Evolutionary conservation across 108 stramenopile genomes (phyloP).

Genomic region (Cyclostephanos tholiformis): DNA sequence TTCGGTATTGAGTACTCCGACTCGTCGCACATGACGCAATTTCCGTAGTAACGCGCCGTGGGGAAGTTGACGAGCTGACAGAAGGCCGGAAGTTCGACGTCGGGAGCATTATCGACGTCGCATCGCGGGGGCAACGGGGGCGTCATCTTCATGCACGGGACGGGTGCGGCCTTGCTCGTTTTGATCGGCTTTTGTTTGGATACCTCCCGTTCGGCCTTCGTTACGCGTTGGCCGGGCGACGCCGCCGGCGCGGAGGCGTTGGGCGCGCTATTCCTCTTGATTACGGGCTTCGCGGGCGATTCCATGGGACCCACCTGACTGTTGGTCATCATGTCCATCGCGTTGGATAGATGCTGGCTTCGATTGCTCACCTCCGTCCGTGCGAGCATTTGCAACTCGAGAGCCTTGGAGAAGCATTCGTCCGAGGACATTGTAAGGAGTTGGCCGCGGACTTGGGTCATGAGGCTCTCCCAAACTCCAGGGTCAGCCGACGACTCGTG

Average conservation of each 20-base stretch:
- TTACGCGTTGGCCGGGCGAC: constrained; percentile 14
- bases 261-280: constrained; percentile 8
- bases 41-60: constrained; percentile 35
- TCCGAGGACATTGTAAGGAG: constrained; percentile 39
- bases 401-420: constrained; percentile 39
- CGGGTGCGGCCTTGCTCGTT: constrained; percentile 10
- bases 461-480: constrained; percentile 28
- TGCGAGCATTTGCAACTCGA: constrained; percentile 37
- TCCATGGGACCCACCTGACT: not conserved
- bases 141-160: constrained; percentile 43
- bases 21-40: constrained; percentile 54
- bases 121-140: constrained; percentile 38
- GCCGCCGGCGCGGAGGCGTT: constrained; percentile 3
- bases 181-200: constrained; percentile 37
- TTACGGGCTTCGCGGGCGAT: not conserved
- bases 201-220: constrained; percentile 29
- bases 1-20: constrained; percentile 39
- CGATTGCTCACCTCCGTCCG: constrained; percentile 32
- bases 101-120: constrained; percentile 25
- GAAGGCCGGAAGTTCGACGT: constrained; percentile 33
- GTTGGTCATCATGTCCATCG: constrained; percentile 29
- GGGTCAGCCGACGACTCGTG: not conserved
- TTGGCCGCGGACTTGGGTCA: constrained; percentile 16
- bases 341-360: constrained; percentile 33
- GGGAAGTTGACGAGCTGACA: constrained; percentile 45